Evolutionary conservation across 768 basidiomycete genomes (phyloP), one percentile per base, ranked within the genome.

Genomic region (Polyporus arcularius): DNA sequence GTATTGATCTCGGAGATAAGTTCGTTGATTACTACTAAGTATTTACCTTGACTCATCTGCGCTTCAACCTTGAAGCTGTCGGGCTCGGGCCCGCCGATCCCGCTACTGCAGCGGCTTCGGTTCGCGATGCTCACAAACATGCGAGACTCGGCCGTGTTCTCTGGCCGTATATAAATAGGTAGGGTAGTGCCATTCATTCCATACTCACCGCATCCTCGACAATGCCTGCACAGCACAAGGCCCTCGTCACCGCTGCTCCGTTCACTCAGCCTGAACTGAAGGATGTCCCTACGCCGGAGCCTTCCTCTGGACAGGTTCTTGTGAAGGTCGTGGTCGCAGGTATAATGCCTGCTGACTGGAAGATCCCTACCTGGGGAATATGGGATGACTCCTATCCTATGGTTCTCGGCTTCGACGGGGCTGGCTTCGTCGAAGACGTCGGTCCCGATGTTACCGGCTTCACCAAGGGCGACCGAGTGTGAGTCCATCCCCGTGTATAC

Each of bases 341-440:
- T 1, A 55, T 74, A 21, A 72, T 35, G 35, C 74, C 73, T 1
- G 68, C 68, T 31, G 75, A 76, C 65, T 72, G 72, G 71, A 71
- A 73, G 57, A 65, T 77, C 18, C 75, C 73, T 43, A 56, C 67
- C 54, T 60, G 61, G 51, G 76, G 73, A 0, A 73, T 76, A 46
- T 54, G 76, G n/a, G 63, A 63, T 42, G 49, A 67, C 16, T 7
- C 38, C 31, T 82, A 63, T 61, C 80, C 76, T 14, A 21, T 49
- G 3, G 54, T 57, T 16, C 30, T 43, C 12, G 64, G 64, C 21
- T 50, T 42, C 14, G 64, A 62, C 16, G 39, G 67, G 30, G 73
- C 78, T 0, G 80, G 80, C 2, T 64, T 67, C 10, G 75, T 82
- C 28, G 72, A 72, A 31, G 69, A 69, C 8, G 66, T 79, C 21